These are phyloP conservation scores for Lojkania enalia DNA, from an alignment of 2,329 filamentous ascomycete species.

Conservation along the genomic window DNA sequence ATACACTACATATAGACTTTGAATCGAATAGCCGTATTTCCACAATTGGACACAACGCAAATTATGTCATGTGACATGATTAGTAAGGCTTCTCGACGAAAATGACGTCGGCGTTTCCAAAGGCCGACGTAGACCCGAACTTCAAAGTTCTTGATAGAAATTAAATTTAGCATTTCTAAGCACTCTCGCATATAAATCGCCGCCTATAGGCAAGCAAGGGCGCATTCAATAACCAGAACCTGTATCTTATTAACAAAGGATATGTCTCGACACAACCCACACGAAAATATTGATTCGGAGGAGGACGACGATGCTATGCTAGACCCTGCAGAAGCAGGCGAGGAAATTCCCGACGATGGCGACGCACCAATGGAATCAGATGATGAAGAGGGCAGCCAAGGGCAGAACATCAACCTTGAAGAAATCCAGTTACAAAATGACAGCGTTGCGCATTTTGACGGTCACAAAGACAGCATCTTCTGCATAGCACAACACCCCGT, in stretches of 20 bases:
- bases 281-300: slow-evolving; percentile 32
- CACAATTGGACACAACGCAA: not conserved
- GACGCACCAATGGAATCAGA: slow-evolving; percentile 81
- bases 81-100: not conserved
- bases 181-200: slow-evolving; percentile 24
- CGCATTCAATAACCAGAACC: not conserved
- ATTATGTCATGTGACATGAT: slow-evolving; percentile 15
- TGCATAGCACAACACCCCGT: slow-evolving; percentile 90
- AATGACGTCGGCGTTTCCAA: slow-evolving; percentile 33
- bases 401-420: slow-evolving; percentile 63
- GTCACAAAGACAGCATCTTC: slow-evolving; percentile 89
- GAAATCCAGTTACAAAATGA: slow-evolving; percentile 88
- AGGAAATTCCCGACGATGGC: slow-evolving; percentile 70
- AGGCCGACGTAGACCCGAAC: slow-evolving; percentile 27
- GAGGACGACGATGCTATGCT: slow-evolving; percentile 70
- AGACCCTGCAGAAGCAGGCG: slow-evolving; percentile 74
- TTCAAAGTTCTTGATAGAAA: slow-evolving; percentile 37
- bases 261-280: slow-evolving; percentile 21
- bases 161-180: slow-evolving; percentile 39
- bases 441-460: slow-evolving; percentile 88
- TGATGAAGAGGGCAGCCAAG: slow-evolving; percentile 60
- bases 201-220: not conserved
- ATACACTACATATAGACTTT: not conserved
- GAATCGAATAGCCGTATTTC: not conserved
- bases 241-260: not conserved